These are phyloP conservation scores for Beta lomatogona DNA, from an alignment of 179 eudicot genomes.

Conservation along the genomic window DNA sequence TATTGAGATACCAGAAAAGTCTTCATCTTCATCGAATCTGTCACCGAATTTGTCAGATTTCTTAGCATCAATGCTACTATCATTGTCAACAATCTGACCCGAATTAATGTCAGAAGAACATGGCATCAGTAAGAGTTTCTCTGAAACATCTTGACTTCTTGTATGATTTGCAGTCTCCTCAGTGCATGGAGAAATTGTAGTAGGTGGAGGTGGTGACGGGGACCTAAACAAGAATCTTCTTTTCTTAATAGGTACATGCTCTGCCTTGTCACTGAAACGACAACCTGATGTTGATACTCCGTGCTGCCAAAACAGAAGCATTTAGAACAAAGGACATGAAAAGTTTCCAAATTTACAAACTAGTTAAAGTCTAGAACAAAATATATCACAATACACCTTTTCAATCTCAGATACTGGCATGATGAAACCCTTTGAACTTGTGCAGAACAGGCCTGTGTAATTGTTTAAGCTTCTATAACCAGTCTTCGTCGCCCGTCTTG, in stretches of 20 bases:
- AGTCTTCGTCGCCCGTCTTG: constrained; percentile 40
- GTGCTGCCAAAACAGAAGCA: constrained; percentile 38
- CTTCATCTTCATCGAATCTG: constrained; percentile 27
- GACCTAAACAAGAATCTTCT: constrained; percentile 43
- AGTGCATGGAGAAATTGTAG: constrained; percentile 25
- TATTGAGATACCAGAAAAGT: constrained; percentile 77
- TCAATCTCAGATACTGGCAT: constrained; percentile 53
- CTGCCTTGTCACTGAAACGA: constrained; percentile 45
- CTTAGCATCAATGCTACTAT: constrained; percentile 1
- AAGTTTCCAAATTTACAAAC: constrained; percentile 5
- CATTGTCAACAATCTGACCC: constrained; percentile 19
- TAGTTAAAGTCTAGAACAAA: not conserved
- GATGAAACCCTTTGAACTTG: constrained; percentile 24
- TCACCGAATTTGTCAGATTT: constrained; percentile 12
- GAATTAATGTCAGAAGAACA: constrained; percentile 25
- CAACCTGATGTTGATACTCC: constrained; percentile 47
- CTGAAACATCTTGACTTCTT: constrained; percentile 33
- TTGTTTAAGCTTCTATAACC: constrained; percentile 14
- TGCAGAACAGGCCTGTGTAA: constrained; percentile 18
- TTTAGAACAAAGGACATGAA: not conserved
- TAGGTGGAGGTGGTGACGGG: constrained; percentile 40
- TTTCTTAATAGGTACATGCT: constrained; percentile 63
- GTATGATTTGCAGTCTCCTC: constrained; percentile 27
- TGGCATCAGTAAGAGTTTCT: constrained; percentile 19
- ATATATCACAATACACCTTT: constrained; percentile 40